phyloP scores from a whole-genome alignment of 495 filamentous ascomycete genomes.

The Penicillium daleae region DNA sequence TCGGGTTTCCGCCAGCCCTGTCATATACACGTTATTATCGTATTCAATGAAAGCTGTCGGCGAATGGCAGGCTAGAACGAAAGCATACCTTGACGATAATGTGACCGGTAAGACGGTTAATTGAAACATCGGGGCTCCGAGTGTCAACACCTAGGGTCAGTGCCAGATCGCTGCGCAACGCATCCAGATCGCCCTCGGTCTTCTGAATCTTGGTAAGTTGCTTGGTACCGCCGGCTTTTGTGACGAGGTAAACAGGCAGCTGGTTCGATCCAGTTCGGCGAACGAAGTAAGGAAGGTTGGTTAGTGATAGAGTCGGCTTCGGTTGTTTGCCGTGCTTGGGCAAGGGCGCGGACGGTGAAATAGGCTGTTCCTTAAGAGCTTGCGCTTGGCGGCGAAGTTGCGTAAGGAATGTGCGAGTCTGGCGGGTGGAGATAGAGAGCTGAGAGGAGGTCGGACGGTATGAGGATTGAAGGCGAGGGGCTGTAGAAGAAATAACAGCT shows the following conservation, averaged over 20 bases:
- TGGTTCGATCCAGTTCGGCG: constrained; percentile 70
- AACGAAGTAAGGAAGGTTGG: constrained; percentile 70
- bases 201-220: constrained; percentile 76
- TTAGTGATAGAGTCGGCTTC: constrained; percentile 35
- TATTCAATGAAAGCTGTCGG: neutral
- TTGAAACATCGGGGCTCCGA: constrained; percentile 47
- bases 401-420: constrained; percentile 48
- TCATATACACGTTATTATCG: constrained; percentile 8
- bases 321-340: constrained; percentile 27
- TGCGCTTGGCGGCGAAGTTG: constrained; percentile 46
- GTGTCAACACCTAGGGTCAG: constrained; percentile 47
- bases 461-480: constrained; percentile 26
- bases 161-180: constrained; percentile 56
- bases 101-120: constrained; percentile 65
- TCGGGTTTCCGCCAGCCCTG: constrained; percentile 58
- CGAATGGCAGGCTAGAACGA: neutral
- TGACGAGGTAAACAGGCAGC: constrained; percentile 75
- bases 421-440: constrained; percentile 27
- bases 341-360: constrained; percentile 33
- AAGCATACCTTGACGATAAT: constrained; percentile 63
- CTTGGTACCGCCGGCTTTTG: constrained; percentile 77
- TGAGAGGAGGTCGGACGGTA: constrained; percentile 18
- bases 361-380: constrained; percentile 39
- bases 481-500: constrained; percentile 13
- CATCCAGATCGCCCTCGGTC: constrained; percentile 69